phyloP scores from a whole-genome alignment of 768 basidiomycete species.

The Lactarius indigo region DNA sequence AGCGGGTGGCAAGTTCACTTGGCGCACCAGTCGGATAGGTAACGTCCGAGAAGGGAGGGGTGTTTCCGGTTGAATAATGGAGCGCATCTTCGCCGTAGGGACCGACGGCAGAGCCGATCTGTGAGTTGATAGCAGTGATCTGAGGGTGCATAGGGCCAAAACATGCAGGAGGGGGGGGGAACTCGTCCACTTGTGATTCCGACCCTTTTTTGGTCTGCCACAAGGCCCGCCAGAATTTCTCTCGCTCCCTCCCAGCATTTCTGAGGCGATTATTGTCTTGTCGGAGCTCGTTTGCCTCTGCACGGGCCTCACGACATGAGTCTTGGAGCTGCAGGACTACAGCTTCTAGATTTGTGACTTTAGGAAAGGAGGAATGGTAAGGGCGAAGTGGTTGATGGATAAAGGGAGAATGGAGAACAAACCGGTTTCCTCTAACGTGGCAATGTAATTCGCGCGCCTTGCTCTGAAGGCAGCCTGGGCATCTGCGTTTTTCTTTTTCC shows the following conservation, averaged over 20 bases:
- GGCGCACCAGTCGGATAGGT: slow-evolving; percentile 42
- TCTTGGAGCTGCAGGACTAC: slow-evolving; percentile 83
- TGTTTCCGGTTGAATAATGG: slow-evolving; percentile 48
- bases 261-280: slow-evolving; percentile 64
- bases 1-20: slow-evolving; percentile 43
- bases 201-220: slow-evolving; percentile 57
- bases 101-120: slow-evolving; percentile 30
- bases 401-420: slow-evolving; percentile 24
- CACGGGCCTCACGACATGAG: slow-evolving; percentile 64
- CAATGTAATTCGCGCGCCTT: slow-evolving; percentile 80
- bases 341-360: slow-evolving; percentile 81
- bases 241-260: slow-evolving; percentile 65
- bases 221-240: slow-evolving; percentile 68
- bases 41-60: slow-evolving; percentile 40
- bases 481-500: slow-evolving; percentile 88
- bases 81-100: slow-evolving; percentile 44
- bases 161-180: slow-evolving; percentile 25
- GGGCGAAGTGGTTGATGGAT: slow-evolving; percentile 14
- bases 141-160: slow-evolving; percentile 28
- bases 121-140: slow-evolving; percentile 29
- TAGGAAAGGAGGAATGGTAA: slow-evolving; percentile 16
- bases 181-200: slow-evolving; percentile 25
- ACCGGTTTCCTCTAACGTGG: slow-evolving; percentile 80
- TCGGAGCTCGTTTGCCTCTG: slow-evolving; percentile 57
- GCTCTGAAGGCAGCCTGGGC: slow-evolving; percentile 85